phyloP scores from a whole-genome alignment of 2,329 filamentous ascomycete genomes.

The Fonsecaea nubica region DNA sequence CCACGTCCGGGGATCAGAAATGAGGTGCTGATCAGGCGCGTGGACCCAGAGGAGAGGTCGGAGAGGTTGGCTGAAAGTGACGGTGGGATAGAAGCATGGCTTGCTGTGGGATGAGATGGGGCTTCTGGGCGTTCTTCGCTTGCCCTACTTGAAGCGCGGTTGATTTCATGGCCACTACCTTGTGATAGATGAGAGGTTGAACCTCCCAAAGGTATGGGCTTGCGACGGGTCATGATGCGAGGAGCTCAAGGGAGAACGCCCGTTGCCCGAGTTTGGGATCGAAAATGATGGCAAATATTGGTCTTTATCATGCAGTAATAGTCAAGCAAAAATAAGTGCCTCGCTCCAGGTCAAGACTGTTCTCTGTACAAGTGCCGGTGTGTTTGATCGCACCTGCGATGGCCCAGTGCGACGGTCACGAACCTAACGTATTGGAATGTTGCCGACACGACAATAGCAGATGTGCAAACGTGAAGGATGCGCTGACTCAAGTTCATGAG shows the following conservation, averaged over 20 bases:
- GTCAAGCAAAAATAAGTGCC: background rate
- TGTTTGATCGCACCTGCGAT: background rate
- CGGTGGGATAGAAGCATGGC: slow-evolving; percentile 2
- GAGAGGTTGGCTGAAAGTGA: background rate
- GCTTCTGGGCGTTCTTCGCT: background rate
- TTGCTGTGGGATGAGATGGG: too few species aligned
- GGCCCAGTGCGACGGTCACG: slow-evolving; percentile 4
- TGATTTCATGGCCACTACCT: background rate
- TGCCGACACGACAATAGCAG: slow-evolving; percentile 26
- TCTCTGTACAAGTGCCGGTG: background rate
- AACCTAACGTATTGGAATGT: slow-evolving; percentile 28
- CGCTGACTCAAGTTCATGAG: slow-evolving; percentile 5
- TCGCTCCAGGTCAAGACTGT: background rate
- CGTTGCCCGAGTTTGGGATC: background rate
- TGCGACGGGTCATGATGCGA: slow-evolving; percentile 28
- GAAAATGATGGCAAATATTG: background rate
- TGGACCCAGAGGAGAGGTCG: background rate
- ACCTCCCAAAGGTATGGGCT: slow-evolving; percentile 5
- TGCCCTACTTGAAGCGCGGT: background rate
- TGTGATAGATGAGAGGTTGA: background rate
- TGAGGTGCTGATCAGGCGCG: slow-evolving; percentile 40
- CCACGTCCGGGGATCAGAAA: slow-evolving; percentile 59
- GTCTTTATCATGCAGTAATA: background rate
- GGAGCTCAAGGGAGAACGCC: background rate
- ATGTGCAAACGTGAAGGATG: slow-evolving; percentile 21